Evolutionary conservation across 1,284 basidiomycete species (phyloP), one percentile per base, ranked within the genome.

Genomic region (Apiotrichum laibachii): DNA sequence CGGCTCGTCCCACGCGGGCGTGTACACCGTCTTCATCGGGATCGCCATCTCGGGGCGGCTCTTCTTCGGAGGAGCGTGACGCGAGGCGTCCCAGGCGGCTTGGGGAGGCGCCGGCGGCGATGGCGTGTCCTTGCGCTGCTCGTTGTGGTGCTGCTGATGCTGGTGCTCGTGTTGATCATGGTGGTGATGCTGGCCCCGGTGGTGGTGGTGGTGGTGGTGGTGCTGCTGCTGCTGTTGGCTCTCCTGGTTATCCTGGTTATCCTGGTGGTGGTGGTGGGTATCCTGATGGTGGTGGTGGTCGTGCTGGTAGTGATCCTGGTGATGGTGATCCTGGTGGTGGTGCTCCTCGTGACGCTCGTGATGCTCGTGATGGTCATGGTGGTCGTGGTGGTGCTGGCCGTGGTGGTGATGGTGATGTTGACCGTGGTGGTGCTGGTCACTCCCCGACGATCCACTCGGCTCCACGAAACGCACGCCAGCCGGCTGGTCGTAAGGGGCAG

Each of bases 1-100:
- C 18, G 76, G 75, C 50, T 75, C 71, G 57, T 83, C 82, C 82
- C 82, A 84, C 3, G 77, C 79, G 53, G 81, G 80, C 3, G 75
- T 68, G 64, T 81, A 82, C 50, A 71, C 69, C 18, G 73, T 65
- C 35, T 79, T 72, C 60, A 80, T 76, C 1, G 78, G 77, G 7
- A 75, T 68, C 12, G 71, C 70, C 82, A 83, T 83, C 51, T 79
- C 73, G 1, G 77, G 76, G 15, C 73, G 70, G 16, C 71, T 68
- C 26, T 72, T 64, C 37, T 65, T 65, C 0, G 81, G 81, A 2
- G 82, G 82, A 7, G 81, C 72, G 22, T 71, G 71, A 21, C 65
- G 66, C 0, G 79, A 72, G 0, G 79, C 80, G 55, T 83, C 80
- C 82, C 82, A 84, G 0, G 76, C 22, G 11, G 43, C 40, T 8